Evolutionary conservation across 352 stramenopile genomes (phyloP).

Genomic region (Phytopythium chamaehyphon): DNA sequence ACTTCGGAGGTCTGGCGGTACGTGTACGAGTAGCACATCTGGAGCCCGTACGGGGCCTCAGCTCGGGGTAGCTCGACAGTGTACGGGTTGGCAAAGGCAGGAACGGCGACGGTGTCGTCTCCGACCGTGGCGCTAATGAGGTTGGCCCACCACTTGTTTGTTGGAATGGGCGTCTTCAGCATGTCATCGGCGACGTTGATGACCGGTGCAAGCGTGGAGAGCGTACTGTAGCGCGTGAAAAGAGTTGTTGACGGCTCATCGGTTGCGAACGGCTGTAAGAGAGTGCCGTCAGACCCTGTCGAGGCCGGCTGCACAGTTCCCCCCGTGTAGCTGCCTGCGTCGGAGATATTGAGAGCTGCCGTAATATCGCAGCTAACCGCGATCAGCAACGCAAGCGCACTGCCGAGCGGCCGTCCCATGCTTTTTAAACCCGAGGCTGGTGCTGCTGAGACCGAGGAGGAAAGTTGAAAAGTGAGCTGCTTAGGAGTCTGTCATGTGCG

Average conservation of each 20-base stretch:
- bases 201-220: constrained; percentile 44
- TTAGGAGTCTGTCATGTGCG: too few relatives aligned
- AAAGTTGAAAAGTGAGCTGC: not conserved
- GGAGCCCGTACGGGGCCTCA: constrained; percentile 42
- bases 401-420: too few relatives aligned
- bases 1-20: constrained; percentile 37
- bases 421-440: too few relatives aligned
- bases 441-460: not conserved
- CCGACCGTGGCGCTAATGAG: constrained; percentile 49
- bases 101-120: constrained; percentile 36
- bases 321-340: not conserved
- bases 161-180: constrained; percentile 55
- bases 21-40: constrained; percentile 57
- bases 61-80: constrained; percentile 43
- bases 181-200: constrained; percentile 53
- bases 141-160: constrained; percentile 83
- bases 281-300: constrained; percentile 21
- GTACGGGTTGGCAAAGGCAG: constrained; percentile 68
- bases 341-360: not conserved
- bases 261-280: constrained; percentile 37
- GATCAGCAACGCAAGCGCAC: not conserved
- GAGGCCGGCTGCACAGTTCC: constrained; percentile 11
- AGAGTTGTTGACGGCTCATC: constrained; percentile 31
- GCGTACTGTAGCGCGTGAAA: constrained; percentile 38
- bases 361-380: not conserved